Evolutionary conservation across 192 early-diverging fungal species (phyloP).

Genomic region (Podila horticola): DNA sequence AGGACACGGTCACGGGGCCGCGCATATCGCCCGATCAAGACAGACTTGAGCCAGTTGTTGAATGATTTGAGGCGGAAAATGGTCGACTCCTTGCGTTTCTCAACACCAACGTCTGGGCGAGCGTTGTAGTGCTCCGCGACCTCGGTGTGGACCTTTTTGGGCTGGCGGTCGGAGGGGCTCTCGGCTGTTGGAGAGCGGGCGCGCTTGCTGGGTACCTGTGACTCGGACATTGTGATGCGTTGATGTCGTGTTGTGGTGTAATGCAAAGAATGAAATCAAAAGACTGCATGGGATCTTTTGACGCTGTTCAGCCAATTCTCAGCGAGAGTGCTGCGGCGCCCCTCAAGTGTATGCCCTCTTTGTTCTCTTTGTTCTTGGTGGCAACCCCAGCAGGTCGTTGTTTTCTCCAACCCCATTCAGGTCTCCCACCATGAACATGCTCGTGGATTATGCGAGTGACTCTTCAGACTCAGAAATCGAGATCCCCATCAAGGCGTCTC

Average conservation of each 20-base stretch:
- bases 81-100: slow-evolving; percentile 79
- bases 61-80: slow-evolving; percentile 90
- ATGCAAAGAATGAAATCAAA: too few relatives aligned
- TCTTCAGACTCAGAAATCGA: slow-evolving; percentile 10
- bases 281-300: too few relatives aligned
- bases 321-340: not conserved
- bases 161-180: not conserved
- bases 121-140: slow-evolving; percentile 88
- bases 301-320: too few relatives aligned
- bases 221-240: not conserved
- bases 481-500: not conserved
- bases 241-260: not conserved
- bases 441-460: slow-evolving; percentile 38
- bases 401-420: not conserved
- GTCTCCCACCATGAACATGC: slow-evolving; percentile 18
- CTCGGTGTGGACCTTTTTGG: slow-evolving; percentile 26
- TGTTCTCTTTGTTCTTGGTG: not conserved
- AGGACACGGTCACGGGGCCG: slow-evolving; percentile 66
- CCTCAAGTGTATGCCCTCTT: not conserved
- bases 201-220: not conserved
- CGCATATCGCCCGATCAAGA: slow-evolving; percentile 80
- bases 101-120: slow-evolving; percentile 81
- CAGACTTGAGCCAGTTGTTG: slow-evolving; percentile 98
- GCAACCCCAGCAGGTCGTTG: not conserved
- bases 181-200: slow-evolving; percentile 21